Evolutionary conservation across 73 alveolate genomes (phyloP), one percentile per base, ranked within the genome.

Genomic region (Durusdinium trenchii): DNA sequence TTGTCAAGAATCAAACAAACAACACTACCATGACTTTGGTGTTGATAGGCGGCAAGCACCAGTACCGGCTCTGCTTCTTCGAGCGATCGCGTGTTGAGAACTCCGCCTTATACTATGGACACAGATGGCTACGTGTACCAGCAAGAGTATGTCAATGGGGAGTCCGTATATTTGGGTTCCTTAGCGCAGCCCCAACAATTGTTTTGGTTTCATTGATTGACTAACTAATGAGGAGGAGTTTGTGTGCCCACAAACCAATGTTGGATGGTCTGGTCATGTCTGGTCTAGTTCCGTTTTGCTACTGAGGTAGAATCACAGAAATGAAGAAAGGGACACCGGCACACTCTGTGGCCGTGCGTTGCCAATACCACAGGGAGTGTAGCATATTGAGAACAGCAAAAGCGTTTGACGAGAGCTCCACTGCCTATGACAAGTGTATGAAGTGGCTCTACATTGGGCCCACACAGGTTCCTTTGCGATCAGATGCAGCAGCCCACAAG

Each of bases 281-380:
- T n/a, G n/a, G n/a, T n/a, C n/a, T n/a, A n/a, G n/a, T n/a, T n/a
- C n/a, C n/a, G n/a, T n/a, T n/a, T n/a, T 48, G 50, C 35, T 23
- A 62, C 61, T 51, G 7, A 84, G 95, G 95, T 16, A 60, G 95
- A 10, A 86, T 86, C 95, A 61, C 69, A 6, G 95, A 86, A 48
- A 23, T 86, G n/a, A 35, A 36, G n/a, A 30, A 46, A 47, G 32
- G 57, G 46, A 61, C 23, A 18, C 3, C 35, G 6, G 4, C 4
- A 35, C 47, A 38, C 43, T 60, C 85, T 48, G 61, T 86, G 9
- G 76, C 95, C 35, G 48, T n/a, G 50, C n/a, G 42, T 26, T 86
- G 95, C 84, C 95, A 86, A 4, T 86, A 86, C 47, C 95, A 86
- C 84, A 10, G 32, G 30, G 67, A 79, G 46, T 86, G 95, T 51